Conservation (phyloP, 78 protist species). For the Polysphondylium violaceum region DNA sequence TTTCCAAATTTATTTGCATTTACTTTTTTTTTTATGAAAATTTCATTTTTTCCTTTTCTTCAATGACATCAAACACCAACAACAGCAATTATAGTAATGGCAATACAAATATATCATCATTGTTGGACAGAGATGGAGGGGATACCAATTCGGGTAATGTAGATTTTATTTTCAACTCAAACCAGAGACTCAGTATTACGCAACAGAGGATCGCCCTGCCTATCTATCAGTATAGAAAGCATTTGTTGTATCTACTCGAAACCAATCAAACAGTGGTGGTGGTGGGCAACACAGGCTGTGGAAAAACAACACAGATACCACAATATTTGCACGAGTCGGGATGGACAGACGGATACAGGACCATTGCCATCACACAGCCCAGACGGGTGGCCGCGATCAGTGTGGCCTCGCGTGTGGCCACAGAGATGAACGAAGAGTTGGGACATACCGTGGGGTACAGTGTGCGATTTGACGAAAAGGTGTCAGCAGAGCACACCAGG, state of each 20-base stretch:
- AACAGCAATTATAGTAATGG: neutral
- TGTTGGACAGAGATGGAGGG: neutral
- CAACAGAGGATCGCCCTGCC: constrained; percentile 76
- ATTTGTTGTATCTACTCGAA: constrained; percentile 73
- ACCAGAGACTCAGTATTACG: constrained; percentile 38
- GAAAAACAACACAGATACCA: constrained; percentile 88
- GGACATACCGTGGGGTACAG: constrained; percentile 88
- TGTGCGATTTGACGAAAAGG: constrained; percentile 84
- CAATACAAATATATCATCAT: neutral
- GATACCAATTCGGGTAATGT: neutral
- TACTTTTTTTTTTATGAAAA: too few species aligned
- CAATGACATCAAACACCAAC: too few species aligned
- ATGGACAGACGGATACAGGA: constrained; percentile 87
- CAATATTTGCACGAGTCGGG: constrained; percentile 91
- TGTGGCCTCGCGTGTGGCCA: constrained; percentile 92
- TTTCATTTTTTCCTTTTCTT: too few species aligned
- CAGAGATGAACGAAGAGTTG: constrained; percentile 79
- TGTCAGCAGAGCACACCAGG: constrained; percentile 57
- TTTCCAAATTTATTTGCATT: too few species aligned
- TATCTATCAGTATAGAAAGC: constrained; percentile 27
- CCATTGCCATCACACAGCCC: constrained; percentile 91
- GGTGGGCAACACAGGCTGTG: constrained; percentile 85
- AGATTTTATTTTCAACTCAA: constrained; percentile 22
- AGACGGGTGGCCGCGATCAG: constrained; percentile 93
- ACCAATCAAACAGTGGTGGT: constrained; percentile 65